Evolutionary conservation across 2,329 filamentous ascomycete genomes (phyloP), one percentile per base, ranked within the genome.

Genomic region (Colletotrichum paranaense): DNA sequence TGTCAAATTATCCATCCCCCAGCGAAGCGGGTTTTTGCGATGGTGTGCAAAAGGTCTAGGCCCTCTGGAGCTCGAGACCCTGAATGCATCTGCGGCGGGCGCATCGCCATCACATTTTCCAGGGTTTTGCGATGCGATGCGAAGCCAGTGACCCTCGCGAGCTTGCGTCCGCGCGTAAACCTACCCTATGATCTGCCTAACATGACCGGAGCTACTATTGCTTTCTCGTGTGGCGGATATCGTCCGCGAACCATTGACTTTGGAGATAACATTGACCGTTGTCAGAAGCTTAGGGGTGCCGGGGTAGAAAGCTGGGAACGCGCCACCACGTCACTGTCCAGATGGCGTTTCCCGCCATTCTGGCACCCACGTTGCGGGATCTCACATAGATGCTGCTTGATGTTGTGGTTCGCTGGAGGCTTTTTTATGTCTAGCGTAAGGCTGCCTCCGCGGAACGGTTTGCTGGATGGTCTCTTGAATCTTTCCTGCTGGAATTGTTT

Each of bases 321-420:
- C 19, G n/a, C 42, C 58, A 64, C 52, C 69, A 72, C 69, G 69
- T 72, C 69, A 72, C 53, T 16, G 24, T 52, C 19, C 38, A n/a
- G 28, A 30, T 42, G 64, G 24, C 52, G n/a, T 19, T 30, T 26
- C 19, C 19, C 42, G 19, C 19, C 42, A 22, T 49, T 49, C 8
- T 49, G 42, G 42, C 42, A n/a, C 42, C 42, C 16, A 49, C 42
- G 42, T 9, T 49, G 42, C 42, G 42, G 42, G 19, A 49, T 22
- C 16, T 30, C 26, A 52, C 35, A 42, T 24, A 26, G 26, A 26
- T 38, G 14, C 49, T 28, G 38, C 30, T 28, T 49, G 42, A 1
- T 42, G 32, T 22, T 68, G 42, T 11, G 19, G 42, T 62, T 24
- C 4, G 11, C 22, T 30, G 32, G 26, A 53, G 32, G 63, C 55